Evolutionary conservation across 371 early-diverging fungal genomes (phyloP).

Genomic region (Blakeslea trispora): DNA sequence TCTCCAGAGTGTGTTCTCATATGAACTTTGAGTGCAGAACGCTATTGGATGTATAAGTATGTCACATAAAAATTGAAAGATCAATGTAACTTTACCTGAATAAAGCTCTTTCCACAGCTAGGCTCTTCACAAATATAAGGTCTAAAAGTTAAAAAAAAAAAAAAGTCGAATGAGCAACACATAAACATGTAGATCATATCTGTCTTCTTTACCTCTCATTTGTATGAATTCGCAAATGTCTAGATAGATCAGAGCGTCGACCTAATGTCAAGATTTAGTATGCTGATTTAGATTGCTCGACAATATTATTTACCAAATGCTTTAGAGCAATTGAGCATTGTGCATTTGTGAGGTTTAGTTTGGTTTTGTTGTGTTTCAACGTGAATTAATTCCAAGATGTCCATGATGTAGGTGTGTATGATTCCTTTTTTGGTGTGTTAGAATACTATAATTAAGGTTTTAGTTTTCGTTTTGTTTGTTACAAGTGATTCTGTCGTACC

Average conservation of each 20-base stretch:
- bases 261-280: too few species aligned
- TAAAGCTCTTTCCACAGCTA: conserved; percentile 71
- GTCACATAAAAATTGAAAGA: too few species aligned
- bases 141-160: conserved; percentile 15
- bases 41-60: too few species aligned
- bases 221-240: conserved; percentile 73
- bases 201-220: conserved; percentile 46
- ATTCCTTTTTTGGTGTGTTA: too few species aligned
- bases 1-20: conserved; percentile 75
- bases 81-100: too few species aligned
- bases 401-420: too few species aligned
- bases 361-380: conserved; percentile 35
- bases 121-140: conserved; percentile 60
- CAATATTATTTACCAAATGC: conserved; percentile 61
- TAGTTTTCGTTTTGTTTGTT: background rate
- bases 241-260: conserved; percentile 63
- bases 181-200: too few species aligned
- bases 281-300: too few species aligned
- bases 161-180: too few species aligned
- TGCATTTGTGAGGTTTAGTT: conserved; percentile 53
- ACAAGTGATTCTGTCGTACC: background rate
- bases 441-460: background rate
- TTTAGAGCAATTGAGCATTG: conserved; percentile 56
- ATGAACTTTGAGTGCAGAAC: conserved; percentile 76
- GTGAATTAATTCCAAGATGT: conserved; percentile 59